phyloP scores from a whole-genome alignment of 768 basidiomycete species.

The Boletus eberwhitei region DNA sequence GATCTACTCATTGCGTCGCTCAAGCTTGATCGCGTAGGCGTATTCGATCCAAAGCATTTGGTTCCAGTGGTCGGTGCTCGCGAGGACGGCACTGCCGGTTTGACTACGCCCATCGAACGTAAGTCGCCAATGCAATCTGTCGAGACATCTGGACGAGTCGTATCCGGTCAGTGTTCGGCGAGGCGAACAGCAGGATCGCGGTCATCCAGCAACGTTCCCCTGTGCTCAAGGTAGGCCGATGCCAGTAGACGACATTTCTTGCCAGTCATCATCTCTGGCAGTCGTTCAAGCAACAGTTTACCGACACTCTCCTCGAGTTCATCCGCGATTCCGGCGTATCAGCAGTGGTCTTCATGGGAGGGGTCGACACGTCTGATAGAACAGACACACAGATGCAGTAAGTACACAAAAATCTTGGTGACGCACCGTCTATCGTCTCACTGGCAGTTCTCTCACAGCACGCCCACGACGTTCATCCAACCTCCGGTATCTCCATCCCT shows the following conservation, averaged over 20 bases:
- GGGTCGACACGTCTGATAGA: conserved; percentile 71
- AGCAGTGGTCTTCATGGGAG: conserved; percentile 63
- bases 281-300: conserved; percentile 68
- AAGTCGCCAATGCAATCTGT: conserved; percentile 22
- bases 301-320: conserved; percentile 55
- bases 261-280: conserved; percentile 26
- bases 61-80: conserved; percentile 73
- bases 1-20: conserved; percentile 73
- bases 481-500: conserved; percentile 45
- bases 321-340: conserved; percentile 46
- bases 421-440: conserved; percentile 5
- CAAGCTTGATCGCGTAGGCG: conserved; percentile 55
- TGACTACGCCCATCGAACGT: conserved; percentile 79
- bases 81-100: conserved; percentile 55
- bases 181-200: conserved; percentile 44
- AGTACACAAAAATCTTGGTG: conserved; percentile 22
- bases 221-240: conserved; percentile 57
- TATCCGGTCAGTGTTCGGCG: conserved; percentile 57
- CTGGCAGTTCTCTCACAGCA: conserved; percentile 36
- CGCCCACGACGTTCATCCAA: conserved; percentile 59
- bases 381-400: conserved; percentile 79
- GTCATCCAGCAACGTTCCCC: conserved; percentile 81
- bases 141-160: background rate
- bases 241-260: background rate
- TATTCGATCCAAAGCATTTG: conserved; percentile 59